Conservation (phyloP, 352 stramenopile species). For the Phytophthora litchii region DNA sequence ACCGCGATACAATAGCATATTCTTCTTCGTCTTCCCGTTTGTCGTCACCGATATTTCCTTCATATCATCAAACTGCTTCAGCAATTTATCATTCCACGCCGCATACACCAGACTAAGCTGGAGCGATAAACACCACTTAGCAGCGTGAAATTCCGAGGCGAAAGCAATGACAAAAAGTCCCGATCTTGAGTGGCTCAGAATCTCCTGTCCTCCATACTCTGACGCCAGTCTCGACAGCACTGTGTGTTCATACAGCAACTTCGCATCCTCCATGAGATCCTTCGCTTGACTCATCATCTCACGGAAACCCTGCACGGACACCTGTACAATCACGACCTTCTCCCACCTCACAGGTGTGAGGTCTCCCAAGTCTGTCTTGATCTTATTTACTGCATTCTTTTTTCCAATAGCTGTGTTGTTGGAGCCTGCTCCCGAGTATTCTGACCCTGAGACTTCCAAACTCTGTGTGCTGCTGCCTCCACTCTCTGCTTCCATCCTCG, state of each 20-base stretch:
- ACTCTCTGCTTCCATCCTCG: conserved; percentile 29
- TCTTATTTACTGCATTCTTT: conserved; percentile 62
- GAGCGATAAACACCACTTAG: conserved; percentile 87
- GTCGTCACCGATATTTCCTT: conserved; percentile 69
- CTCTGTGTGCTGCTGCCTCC: conserved; percentile 30
- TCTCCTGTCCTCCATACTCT: conserved; percentile 85
- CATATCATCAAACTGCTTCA: conserved; percentile 86
- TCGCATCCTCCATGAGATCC: conserved; percentile 88
- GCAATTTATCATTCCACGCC: conserved; percentile 86
- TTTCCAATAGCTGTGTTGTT: conserved; percentile 37
- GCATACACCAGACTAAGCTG: conserved; percentile 87
- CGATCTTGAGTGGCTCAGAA: conserved; percentile 74
- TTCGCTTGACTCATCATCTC: conserved; percentile 78
- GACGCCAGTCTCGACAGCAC: conserved; percentile 82
- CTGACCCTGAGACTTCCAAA: conserved; percentile 38
- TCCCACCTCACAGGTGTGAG: conserved; percentile 77
- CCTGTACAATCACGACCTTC: conserved; percentile 85
- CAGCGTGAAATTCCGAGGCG: conserved; percentile 84
- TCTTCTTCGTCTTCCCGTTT: conserved; percentile 72
- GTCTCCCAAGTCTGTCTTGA: conserved; percentile 84
- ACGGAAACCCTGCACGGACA: conserved; percentile 83
- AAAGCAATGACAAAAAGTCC: conserved; percentile 88
- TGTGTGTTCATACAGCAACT: conserved; percentile 87
- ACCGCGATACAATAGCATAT: conserved; percentile 78
- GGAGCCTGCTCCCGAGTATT: conserved; percentile 33